A percentile compares a stretch with the other conserved stretches of the same genome.
These are phyloP conservation scores for Funneliformis mosseae DNA, from an alignment of 192 early-diverging fungal genomes.

Conservation along the genomic window DNA sequence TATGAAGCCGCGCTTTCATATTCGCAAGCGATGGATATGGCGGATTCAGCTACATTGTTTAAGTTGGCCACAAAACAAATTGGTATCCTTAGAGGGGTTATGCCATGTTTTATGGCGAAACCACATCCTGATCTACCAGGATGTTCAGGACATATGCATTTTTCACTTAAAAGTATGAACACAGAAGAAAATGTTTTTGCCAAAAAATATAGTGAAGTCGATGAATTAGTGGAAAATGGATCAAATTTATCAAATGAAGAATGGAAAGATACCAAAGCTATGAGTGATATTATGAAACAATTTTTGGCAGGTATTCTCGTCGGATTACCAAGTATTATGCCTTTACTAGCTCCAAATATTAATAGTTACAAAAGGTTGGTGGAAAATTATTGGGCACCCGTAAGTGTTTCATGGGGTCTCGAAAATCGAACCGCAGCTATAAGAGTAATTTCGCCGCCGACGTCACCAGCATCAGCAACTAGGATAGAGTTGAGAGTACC, in stretches of 20 bases:
- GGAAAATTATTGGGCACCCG: slow-evolving; percentile 84
- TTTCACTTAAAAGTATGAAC: slow-evolving; percentile 57
- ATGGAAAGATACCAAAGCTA: slow-evolving; percentile 40
- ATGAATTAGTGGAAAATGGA: neutral
- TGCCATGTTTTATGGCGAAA: slow-evolving; percentile 86
- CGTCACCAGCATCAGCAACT: slow-evolving; percentile 63
- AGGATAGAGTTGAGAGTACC: slow-evolving; percentile 80
- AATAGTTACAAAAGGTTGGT: slow-evolving; percentile 84
- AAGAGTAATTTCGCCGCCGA: slow-evolving; percentile 74
- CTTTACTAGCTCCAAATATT: slow-evolving; percentile 75
- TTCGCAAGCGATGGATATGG: slow-evolving; percentile 57
- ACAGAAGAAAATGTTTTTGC: slow-evolving; percentile 60
- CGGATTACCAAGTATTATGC: slow-evolving; percentile 72
- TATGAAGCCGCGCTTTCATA: slow-evolving; percentile 79
- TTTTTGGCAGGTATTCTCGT: slow-evolving; percentile 57
- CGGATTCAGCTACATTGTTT: slow-evolving; percentile 77
- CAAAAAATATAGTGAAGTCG: slow-evolving; percentile 21
- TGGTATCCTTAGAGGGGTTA: slow-evolving; percentile 62
- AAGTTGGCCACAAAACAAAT: slow-evolving; percentile 77
- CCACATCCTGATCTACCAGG: slow-evolving; percentile 72
- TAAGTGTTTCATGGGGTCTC: slow-evolving; percentile 79
- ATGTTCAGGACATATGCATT: slow-evolving; percentile 81
- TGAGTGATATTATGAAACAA: slow-evolving; percentile 58
- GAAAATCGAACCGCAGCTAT: slow-evolving; percentile 73
- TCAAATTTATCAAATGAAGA: neutral